A percentile compares a stretch with the other conserved stretches of the same genome.
These are phyloP conservation scores for Parathielavia hyrcaniae DNA, from an alignment of 495 filamentous ascomycete species.

Conservation along the genomic window DNA sequence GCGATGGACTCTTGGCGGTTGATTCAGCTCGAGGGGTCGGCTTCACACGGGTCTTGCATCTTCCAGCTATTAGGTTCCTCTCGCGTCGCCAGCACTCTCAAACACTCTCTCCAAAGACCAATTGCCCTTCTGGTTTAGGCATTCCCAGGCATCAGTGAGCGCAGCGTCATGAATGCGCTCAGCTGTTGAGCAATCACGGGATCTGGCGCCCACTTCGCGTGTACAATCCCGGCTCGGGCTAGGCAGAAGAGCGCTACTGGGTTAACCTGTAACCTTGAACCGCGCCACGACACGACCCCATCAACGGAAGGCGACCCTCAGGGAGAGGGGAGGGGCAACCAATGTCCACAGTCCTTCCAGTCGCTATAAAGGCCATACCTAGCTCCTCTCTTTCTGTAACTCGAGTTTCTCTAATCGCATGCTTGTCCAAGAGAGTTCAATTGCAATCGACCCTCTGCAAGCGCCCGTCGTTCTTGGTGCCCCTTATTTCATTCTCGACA, in stretches of 20 bases:
- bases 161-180: not conserved
- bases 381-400: too few relatives aligned
- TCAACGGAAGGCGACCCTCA: not conserved
- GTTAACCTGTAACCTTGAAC: not conserved
- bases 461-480: not conserved
- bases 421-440: not conserved
- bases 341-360: too few relatives aligned
- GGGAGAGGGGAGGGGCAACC: too few relatives aligned
- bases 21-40: too few relatives aligned
- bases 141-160: conserved; percentile 15
- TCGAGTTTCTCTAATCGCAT: not conserved
- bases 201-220: conserved; percentile 21
- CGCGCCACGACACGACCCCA: conserved; percentile 2
- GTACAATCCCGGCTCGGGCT: not conserved
- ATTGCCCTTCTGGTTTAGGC: not conserved
- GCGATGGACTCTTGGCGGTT: too few relatives aligned
- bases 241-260: conserved; percentile 21
- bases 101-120: not conserved
- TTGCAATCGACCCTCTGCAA: not conserved
- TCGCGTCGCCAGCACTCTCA: too few relatives aligned
- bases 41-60: too few relatives aligned
- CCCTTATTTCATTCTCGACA: not conserved
- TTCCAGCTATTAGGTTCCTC: too few relatives aligned
- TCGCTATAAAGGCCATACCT: too few relatives aligned
- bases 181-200: conserved; percentile 17